A percentile compares a stretch with the other conserved stretches of the same genome.
Evolutionary conservation across 306 rosid species (phyloP).

Genomic region (Ormosia semicastrata): DNA sequence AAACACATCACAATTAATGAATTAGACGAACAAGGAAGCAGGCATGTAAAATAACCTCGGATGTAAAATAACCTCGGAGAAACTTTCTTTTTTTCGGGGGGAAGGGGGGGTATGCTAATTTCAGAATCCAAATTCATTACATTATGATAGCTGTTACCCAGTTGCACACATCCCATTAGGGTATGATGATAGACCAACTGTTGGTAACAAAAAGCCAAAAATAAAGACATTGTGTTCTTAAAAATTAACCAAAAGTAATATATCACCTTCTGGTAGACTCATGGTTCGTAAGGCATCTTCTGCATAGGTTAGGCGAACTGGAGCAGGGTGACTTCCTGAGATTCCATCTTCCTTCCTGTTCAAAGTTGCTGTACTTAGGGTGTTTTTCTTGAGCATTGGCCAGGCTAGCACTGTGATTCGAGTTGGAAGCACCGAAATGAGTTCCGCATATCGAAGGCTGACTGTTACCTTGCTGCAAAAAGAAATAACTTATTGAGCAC

Average conservation of each 20-base stretch:
- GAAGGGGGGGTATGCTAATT: not conserved
- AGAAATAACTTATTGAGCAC: conserved; percentile 34
- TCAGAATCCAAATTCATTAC: not conserved
- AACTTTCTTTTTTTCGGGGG: not conserved
- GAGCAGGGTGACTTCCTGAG: conserved; percentile 45
- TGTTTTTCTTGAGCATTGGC: conserved; percentile 62
- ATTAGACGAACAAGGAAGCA: not conserved
- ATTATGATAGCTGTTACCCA: not conserved
- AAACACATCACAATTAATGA: not conserved
- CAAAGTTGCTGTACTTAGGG: conserved; percentile 30
- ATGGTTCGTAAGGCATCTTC: conserved; percentile 83
- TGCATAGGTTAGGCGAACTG: conserved; percentile 74
- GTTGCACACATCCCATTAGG: not conserved
- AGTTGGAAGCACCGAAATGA: conserved; percentile 69
- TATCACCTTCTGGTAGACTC: conserved; percentile 88
- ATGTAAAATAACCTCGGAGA: not conserved
- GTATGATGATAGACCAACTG: not conserved
- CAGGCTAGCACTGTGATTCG: conserved; percentile 72
- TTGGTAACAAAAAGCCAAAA: not conserved
- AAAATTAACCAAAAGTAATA: conserved; percentile 27
- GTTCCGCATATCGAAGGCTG: conserved; percentile 80
- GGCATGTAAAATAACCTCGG: conserved; percentile 4
- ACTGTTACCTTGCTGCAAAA: conserved; percentile 87
- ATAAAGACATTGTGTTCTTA: not conserved
- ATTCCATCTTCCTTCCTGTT: conserved; percentile 63